These are phyloP conservation scores for Candida ponderosae DNA, from an alignment of 805 yeast species.

Conservation along the genomic window DNA sequence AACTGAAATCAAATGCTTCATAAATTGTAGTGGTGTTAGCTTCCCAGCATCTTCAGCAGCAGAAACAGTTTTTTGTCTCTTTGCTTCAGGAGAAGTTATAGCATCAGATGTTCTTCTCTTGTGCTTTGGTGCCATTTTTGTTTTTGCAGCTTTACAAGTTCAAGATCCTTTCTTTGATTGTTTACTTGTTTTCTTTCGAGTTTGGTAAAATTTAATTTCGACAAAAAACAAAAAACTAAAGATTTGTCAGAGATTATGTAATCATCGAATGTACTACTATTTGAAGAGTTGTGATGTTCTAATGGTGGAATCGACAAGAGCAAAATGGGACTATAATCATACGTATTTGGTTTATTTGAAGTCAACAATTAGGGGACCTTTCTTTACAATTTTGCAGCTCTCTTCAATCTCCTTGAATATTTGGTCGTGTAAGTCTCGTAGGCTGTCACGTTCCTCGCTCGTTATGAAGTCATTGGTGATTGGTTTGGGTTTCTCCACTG, in stretches of 20 bases:
- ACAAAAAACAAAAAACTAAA: background rate
- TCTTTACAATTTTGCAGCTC: slow-evolving; percentile 7
- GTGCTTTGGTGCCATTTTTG: slow-evolving; percentile 7
- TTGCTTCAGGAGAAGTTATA: slow-evolving; percentile 1
- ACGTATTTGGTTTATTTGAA: slow-evolving; percentile 1
- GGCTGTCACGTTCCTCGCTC: slow-evolving; percentile 7
- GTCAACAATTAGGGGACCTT: slow-evolving; percentile 15
- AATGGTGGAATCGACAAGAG: background rate
- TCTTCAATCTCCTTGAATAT: slow-evolving; percentile 7
- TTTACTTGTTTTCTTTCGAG: background rate
- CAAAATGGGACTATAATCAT: background rate
- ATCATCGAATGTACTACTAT: too few relatives aligned
- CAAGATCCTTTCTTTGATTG: background rate
- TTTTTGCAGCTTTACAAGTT: background rate
- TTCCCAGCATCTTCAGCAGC: slow-evolving; percentile 13
- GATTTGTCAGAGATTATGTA: background rate
- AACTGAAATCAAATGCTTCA: slow-evolving; percentile 24
- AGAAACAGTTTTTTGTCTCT: slow-evolving; percentile 11
- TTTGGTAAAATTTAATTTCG: background rate
- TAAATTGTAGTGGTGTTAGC: too few relatives aligned
- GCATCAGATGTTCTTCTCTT: slow-evolving; percentile 10
- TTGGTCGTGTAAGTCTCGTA: slow-evolving; percentile 7
- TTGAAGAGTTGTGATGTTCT: too few relatives aligned
- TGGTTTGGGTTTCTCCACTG: background rate
- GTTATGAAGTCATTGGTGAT: slow-evolving; percentile 1